phyloP scores from a whole-genome alignment of 495 filamentous ascomycete species.

The Podospora anserina region DNA sequence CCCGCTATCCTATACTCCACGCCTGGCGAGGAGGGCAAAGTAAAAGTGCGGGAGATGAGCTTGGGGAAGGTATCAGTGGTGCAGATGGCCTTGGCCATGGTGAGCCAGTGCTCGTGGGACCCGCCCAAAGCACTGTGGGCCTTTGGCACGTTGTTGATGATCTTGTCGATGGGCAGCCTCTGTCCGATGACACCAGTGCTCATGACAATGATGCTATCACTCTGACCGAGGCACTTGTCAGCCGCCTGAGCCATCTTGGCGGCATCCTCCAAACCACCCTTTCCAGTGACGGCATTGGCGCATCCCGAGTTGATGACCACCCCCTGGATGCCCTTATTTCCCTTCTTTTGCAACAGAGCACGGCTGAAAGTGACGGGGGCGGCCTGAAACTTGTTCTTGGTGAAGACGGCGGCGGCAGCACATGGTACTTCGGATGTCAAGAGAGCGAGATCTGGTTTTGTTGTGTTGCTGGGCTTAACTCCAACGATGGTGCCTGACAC shows the following conservation, averaged over 20 bases:
- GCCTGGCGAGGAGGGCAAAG: slow-evolving; percentile 73
- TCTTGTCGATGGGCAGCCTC: slow-evolving; percentile 87
- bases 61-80: slow-evolving; percentile 99
- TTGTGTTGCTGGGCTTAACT: slow-evolving; percentile 87
- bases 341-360: slow-evolving; percentile 60
- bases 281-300: slow-evolving; percentile 96
- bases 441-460: slow-evolving; percentile 83
- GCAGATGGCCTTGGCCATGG: slow-evolving; percentile 87
- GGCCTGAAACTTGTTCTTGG: slow-evolving; percentile 96
- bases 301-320: slow-evolving; percentile 95
- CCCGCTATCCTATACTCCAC: slow-evolving; percentile 81
- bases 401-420: slow-evolving; percentile 92
- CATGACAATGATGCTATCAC: slow-evolving; percentile 82
- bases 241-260: slow-evolving; percentile 73
- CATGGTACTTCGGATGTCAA: slow-evolving; percentile 84
- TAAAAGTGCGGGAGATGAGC: slow-evolving; percentile 79
- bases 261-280: slow-evolving; percentile 86
- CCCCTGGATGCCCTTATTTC: slow-evolving; percentile 68
- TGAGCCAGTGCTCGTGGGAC: slow-evolving; percentile 81
- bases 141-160: slow-evolving; percentile 73
- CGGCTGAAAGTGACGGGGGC: slow-evolving; percentile 85
- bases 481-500: slow-evolving; percentile 87
- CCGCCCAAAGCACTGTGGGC: slow-evolving; percentile 66
- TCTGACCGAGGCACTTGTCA: slow-evolving; percentile 64
- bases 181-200: slow-evolving; percentile 98